Percentiles rank a stretch among this genome's conserved stretches.
Evolutionary conservation across 179 eudicot genomes (phyloP).

Genomic region (Silene vulgaris): DNA sequence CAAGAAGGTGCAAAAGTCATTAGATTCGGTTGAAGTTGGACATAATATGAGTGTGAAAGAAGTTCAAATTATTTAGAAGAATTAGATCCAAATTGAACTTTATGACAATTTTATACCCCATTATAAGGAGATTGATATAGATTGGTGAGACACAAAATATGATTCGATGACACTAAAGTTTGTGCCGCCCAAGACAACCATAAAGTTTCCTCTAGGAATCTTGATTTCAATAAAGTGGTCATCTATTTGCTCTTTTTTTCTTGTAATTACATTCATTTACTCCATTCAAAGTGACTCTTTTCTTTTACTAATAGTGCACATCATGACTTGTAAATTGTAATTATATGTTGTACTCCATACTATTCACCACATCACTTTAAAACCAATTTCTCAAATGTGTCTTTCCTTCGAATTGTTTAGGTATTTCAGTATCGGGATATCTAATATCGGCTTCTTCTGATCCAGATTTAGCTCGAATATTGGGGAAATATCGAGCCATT

Average conservation of each 20-base stretch:
- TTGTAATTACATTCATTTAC: no score
- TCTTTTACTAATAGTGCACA: neutral
- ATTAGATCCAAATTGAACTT: constrained; percentile 26
- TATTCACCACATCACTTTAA: no score
- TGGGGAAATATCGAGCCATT: no score
- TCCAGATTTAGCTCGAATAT: no score
- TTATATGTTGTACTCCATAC: no score
- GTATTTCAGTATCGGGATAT: no score
- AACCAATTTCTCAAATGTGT: no score
- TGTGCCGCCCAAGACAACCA: constrained; percentile 22
- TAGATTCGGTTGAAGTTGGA: neutral
- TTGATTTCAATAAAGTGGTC: constrained; percentile 16
- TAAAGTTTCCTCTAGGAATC: constrained; percentile 25
- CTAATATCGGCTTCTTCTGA: no score
- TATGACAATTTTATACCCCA: constrained; percentile 16
- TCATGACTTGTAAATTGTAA: neutral
- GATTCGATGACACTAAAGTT: constrained; percentile 29
- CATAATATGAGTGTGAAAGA: constrained; percentile 21
- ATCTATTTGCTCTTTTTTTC: constrained; percentile 1
- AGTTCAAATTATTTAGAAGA: constrained; percentile 9
- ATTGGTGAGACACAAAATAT: constrained; percentile 16
- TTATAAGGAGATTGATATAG: constrained; percentile 21
- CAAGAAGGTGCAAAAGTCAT: no score
- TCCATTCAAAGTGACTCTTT: neutral
- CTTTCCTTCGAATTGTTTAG: no score